Evolutionary conservation across 768 basidiomycete species (phyloP), one percentile per base, ranked within the genome.

Genomic region (Suillus spraguei): DNA sequence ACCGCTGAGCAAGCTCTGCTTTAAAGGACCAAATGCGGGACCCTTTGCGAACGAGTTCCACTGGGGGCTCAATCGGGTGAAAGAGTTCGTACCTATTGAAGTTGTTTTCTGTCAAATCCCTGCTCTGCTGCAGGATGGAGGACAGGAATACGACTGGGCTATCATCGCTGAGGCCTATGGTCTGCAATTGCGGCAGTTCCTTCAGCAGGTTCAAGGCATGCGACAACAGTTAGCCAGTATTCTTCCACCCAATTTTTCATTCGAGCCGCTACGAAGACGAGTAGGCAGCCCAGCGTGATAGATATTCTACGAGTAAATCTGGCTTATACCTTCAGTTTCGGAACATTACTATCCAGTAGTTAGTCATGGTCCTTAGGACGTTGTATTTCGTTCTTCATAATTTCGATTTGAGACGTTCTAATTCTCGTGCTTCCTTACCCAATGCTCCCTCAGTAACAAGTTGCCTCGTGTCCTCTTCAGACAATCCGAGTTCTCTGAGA

Each of bases 391-490:
- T 60, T 53, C 24, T 32, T 76, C 62, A 76, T 28, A 71, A 61
- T 61, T 71, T 75, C 42, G 66, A 64, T 61, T 71, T 74, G 60
- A 22, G 59, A 62, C 22, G 69, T 63, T 64, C 60, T 52, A 68
- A 60, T 35, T 67, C 70, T 58, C 60, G 71, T 11, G 67, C 65
- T 53, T 74, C 70, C 61, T 77, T 71, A 16, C 80, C 81, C 59
- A 88, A 73, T 11, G 81, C 85, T 24, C 87, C 86, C 2, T 82
- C 80, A 16, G 69, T 65, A 7, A 73, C 69, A 62, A 90, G 79
- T 54, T 67, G 64, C 62, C 68, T 69, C 52, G 77, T 69, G 63
- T 87, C 79, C 10, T 66, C 67, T n/a, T 72, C 69, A n/a, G 75
- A 76, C 20, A 87, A 44, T 2, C 86, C 87, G 42, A 85, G 65